These are phyloP conservation scores for Ophiostoma australiae DNA, from an alignment of 2,329 filamentous ascomycete species.

Conservation along the genomic window DNA sequence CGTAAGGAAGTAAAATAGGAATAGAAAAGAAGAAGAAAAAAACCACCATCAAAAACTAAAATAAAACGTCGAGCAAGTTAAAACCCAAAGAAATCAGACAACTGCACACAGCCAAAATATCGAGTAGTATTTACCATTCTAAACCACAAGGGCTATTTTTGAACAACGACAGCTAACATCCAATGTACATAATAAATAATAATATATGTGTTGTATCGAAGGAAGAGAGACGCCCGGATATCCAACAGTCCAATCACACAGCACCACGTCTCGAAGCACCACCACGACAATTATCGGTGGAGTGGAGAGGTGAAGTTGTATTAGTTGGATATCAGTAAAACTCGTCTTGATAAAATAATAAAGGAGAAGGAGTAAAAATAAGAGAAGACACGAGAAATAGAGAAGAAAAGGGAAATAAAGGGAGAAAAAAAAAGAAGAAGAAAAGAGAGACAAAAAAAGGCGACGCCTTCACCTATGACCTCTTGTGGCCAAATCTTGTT, in stretches of 20 bases:
- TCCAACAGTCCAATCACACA: constrained; percentile 24
- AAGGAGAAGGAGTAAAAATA: no score
- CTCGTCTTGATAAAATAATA: background rate
- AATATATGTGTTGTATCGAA: constrained; percentile 9
- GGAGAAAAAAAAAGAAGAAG: background rate
- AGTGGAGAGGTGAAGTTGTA: constrained; percentile 4
- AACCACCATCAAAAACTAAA: background rate
- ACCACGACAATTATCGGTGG: constrained; percentile 20
- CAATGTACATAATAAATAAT: background rate
- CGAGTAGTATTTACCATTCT: background rate
- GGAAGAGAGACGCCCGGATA: constrained; percentile 14
- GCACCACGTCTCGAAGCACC: constrained; percentile 28
- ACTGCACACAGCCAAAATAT: background rate
- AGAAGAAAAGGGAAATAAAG: background rate
- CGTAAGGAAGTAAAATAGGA: background rate
- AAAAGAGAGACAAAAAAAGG: background rate
- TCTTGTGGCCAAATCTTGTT: background rate
- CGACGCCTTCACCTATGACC: background rate
- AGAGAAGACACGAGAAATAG: background rate
- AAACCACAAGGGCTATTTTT: background rate
- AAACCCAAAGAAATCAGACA: background rate
- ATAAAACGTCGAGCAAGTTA: background rate
- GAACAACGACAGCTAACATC: background rate
- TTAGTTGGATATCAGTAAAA: background rate
- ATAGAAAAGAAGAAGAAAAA: background rate